A percentile compares a stretch with the other conserved stretches of the same genome.
These are phyloP conservation scores for Atkinsonella texensis DNA, from an alignment of 2,329 filamentous ascomycete species.

Conservation along the genomic window DNA sequence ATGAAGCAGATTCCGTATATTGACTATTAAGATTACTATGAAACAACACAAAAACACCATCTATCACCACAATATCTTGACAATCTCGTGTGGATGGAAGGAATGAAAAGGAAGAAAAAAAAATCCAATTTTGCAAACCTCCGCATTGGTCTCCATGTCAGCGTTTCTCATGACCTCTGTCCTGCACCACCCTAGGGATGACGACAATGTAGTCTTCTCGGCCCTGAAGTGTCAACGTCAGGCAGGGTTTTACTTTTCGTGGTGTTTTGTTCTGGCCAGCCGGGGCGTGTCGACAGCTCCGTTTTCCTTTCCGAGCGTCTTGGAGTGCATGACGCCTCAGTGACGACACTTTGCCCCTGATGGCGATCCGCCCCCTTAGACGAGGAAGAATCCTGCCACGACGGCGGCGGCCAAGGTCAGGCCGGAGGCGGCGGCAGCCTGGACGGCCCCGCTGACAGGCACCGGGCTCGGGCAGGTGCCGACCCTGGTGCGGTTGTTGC, in stretches of 20 bases:
- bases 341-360: not conserved
- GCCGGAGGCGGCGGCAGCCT: not conserved
- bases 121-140: not conserved
- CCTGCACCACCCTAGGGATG: not conserved
- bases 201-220: not conserved
- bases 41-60: not conserved
- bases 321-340: not conserved
- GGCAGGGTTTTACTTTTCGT: not conserved
- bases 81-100: not conserved
- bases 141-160: not conserved
- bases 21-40: too few relatives aligned
- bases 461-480: not conserved
- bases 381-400: conserved; percentile 2
- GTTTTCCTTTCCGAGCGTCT: not conserved
- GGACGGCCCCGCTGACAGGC: not conserved
- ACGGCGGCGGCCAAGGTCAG: conserved; percentile 4
- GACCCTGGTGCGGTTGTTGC: not conserved
- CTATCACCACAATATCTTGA: too few relatives aligned
- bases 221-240: not conserved
- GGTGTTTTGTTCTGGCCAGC: not conserved
- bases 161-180: not conserved
- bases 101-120: not conserved
- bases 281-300: not conserved
- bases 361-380: not conserved
- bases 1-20: too few relatives aligned